Evolutionary conservation across 139 green algal genomes (phyloP).

Genomic region (Chlorella sp.): DNA sequence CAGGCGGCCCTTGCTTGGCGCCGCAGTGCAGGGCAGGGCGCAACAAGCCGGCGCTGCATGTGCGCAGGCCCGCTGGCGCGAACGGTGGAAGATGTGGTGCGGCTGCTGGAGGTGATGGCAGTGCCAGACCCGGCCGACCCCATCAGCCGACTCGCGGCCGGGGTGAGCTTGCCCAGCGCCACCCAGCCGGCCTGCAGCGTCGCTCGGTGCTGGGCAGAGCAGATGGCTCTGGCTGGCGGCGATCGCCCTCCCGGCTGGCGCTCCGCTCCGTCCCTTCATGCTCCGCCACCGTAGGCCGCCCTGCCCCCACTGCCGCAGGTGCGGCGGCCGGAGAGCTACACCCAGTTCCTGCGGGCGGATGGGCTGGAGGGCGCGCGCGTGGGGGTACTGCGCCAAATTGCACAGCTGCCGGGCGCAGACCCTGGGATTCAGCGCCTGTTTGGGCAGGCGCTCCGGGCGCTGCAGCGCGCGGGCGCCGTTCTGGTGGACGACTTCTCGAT

Average conservation of each 20-base stretch:
- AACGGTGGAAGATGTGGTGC: constrained; percentile 60
- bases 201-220: no score
- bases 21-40: no score
- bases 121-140: constrained; percentile 10
- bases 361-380: constrained; percentile 4
- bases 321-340: constrained; percentile 16
- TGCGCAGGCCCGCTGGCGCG: constrained; percentile 35
- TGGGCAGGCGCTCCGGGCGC: neutral
- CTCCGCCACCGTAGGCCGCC: no score
- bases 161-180: neutral
- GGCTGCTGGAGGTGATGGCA: constrained; percentile 48
- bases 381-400: constrained; percentile 17
- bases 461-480: constrained; percentile 6
- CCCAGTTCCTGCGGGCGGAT: neutral
- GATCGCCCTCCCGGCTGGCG: no score
- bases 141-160: neutral
- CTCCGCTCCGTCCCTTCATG: no score
- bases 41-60: no score
- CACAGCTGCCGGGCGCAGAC: constrained; percentile 5
- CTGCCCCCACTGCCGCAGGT: neutral
- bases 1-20: neutral
- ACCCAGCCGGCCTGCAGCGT: neutral
- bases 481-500: constrained; percentile 23
- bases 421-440: constrained; percentile 1
- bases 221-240: no score